Base-by-base conservation (phyloP, 495 filamentous ascomycete genomes). In the Sordaria brevicollis region DNA sequence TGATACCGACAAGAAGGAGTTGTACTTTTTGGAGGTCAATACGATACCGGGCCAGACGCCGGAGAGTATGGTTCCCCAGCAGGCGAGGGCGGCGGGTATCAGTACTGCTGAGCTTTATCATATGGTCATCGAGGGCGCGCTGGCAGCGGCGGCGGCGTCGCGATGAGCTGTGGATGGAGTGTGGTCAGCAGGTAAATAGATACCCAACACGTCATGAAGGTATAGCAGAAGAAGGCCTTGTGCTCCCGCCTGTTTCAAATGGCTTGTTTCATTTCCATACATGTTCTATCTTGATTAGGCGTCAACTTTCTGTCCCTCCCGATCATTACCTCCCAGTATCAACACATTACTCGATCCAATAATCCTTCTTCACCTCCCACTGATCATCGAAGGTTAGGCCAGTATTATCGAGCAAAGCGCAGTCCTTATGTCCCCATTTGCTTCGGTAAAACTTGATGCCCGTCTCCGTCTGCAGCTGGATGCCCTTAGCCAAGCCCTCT, bases 361-460 rank as follows among this genome's bases (percentile, higher is more conserved):
- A 83, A 71, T 86, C 84, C 71, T 81, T 78, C 69, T 81, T 69
- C n/a, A 83, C 81, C 71, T 34, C 71, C 86, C 86, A 88, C 67
- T 85, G 84, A 74, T 88, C 85, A 15, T 75, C 80, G 35, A 82
- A 77, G 41, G 65, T 76, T 69, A 86, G 69, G 2, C 83, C 82
- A 2, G 74, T 78, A 9, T 73, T 76, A 5, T 73, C 73, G 31
- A 76, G 69, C 67, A 88, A 71, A 70, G 86, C 80, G 71, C 86
- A 89, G 62, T 83, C 79, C 7, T 77, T 73, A 68, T 86, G 81
- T 17, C 86, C 87, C 87, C 87, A 89, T 71, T 89, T 88, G 37
- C 81, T 77, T 1, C 78, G 77, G 68, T 80, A 88, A 1, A 89
- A 77, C 17, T 79, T 76, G 68, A 79, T 78, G 2, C 87, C 87